Percentiles rank a stretch among this genome's conserved stretches.
phyloP scores from a whole-genome alignment of 257 asterid species.

The Salvia hispanica region DNA sequence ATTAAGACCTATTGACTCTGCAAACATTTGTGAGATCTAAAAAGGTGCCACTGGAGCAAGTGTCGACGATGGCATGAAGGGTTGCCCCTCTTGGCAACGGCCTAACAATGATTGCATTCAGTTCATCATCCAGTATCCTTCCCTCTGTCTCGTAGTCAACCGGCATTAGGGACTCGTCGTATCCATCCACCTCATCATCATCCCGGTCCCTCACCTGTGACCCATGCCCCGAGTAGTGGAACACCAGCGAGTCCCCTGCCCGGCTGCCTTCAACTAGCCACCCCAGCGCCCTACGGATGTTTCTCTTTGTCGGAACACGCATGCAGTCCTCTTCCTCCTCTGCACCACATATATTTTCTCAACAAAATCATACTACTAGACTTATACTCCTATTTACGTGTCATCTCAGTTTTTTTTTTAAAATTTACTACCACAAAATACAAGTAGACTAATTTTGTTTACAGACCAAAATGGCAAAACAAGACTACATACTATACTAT shows the following conservation, averaged over 20 bases:
- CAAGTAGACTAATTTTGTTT: too few species aligned
- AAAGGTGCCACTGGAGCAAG: slow-evolving; percentile 84
- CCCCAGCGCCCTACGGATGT: slow-evolving; percentile 58
- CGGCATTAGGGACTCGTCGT: slow-evolving; percentile 73
- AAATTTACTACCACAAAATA: too few species aligned
- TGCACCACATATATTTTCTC: slow-evolving; percentile 26
- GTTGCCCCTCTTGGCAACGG: slow-evolving; percentile 73
- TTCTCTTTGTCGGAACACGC: slow-evolving; percentile 67
- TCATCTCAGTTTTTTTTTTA: too few species aligned
- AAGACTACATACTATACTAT: too few species aligned
- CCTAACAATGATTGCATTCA: slow-evolving; percentile 71
- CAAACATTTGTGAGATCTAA: slow-evolving; percentile 67
- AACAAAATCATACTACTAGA: too few species aligned
- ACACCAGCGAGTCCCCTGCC: slow-evolving; percentile 81
- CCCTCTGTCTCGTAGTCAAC: slow-evolving; percentile 77
- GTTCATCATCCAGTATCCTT: slow-evolving; percentile 76
- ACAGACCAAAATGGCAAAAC: too few species aligned
- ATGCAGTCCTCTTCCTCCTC: slow-evolving; percentile 62
- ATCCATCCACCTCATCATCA: slow-evolving; percentile 82
- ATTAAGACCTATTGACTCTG: slow-evolving; percentile 60
- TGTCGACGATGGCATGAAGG: slow-evolving; percentile 82
- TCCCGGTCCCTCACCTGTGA: slow-evolving; percentile 57
- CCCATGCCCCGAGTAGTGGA: slow-evolving; percentile 84
- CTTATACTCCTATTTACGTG: too few species aligned
- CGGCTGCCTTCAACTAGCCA: slow-evolving; percentile 81